Conservation (phyloP, 768 basidiomycete species). For the Calocybe indica region DNA sequence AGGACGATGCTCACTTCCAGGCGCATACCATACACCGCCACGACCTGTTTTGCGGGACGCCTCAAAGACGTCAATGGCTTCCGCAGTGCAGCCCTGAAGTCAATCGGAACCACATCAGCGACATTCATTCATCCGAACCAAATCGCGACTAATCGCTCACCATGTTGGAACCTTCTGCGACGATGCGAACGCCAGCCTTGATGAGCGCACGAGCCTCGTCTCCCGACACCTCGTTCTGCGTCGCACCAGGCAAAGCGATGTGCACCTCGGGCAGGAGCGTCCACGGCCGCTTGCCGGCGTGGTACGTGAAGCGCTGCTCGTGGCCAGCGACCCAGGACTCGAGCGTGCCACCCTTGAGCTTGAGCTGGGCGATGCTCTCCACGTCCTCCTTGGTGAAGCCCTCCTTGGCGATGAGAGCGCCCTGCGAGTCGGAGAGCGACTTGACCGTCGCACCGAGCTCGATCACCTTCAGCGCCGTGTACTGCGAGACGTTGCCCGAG, state of each 20-base stretch:
- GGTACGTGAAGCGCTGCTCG: slow-evolving; percentile 35
- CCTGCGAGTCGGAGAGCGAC: slow-evolving; percentile 72
- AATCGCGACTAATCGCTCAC: slow-evolving; percentile 10
- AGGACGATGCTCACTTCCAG: slow-evolving; percentile 47
- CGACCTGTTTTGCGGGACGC: slow-evolving; percentile 43
- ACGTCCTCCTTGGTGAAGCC: slow-evolving; percentile 58
- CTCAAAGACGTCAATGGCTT: slow-evolving; percentile 72
- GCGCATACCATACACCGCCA: slow-evolving; percentile 61
- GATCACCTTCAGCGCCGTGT: slow-evolving; percentile 71
- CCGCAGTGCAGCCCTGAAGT: slow-evolving; percentile 54
- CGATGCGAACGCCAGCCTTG: slow-evolving; percentile 61
- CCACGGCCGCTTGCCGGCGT: slow-evolving; percentile 61
- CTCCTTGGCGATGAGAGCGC: slow-evolving; percentile 50
- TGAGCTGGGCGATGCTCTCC: slow-evolving; percentile 43
- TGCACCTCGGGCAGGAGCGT: slow-evolving; percentile 55
- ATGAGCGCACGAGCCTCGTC: slow-evolving; percentile 68
- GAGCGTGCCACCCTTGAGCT: slow-evolving; percentile 46
- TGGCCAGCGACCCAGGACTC: slow-evolving; percentile 26
- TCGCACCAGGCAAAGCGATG: slow-evolving; percentile 65
- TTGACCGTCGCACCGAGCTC: slow-evolving; percentile 69
- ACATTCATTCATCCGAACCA: neutral
- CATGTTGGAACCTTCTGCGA: slow-evolving; percentile 79
- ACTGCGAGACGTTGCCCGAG: slow-evolving; percentile 73
- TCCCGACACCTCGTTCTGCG: slow-evolving; percentile 64
- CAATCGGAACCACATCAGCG: neutral